Base-by-base conservation (phyloP, 805 yeast species). In the Suhomyces prunicola region DNA sequence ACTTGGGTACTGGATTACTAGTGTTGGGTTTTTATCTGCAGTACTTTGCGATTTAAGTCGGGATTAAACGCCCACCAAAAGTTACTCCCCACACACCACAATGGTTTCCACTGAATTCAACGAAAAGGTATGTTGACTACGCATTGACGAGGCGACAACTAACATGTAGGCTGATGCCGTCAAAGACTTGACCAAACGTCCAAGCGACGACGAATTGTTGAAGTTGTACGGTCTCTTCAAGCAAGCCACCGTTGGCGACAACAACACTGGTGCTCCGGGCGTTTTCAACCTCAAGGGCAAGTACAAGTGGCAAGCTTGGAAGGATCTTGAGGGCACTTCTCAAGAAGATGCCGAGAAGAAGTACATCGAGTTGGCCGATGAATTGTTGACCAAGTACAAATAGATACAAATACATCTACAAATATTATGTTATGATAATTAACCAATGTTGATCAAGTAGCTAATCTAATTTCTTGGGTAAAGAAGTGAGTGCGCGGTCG, bases 261-360 rank as follows among this genome's bases (percentile, higher is more conserved):
- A 90, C 82, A 72, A 71, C 60, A 88, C 96, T 57, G 77, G 80
- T 52, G 89, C 90, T 77, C 99, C 99, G 51, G 94, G 97, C 58
- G 74, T 88, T 54, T 90, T 94, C 71, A 96, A 91, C 76, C 81
- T 94, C 77, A 90, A 88, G 78, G 97, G 93, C 62, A 91, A 96
- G 76, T 88, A 89, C 83, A 94, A 94, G 81, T 94, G 98, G 98
- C 93, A 92, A 69, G 82, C 98, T 7, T 94, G 98, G 98, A 86
- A 86, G 65, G 85, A 84, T 63, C 77, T 86, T 66, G 87, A 88
- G 77, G 99, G 99, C 54, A 82, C 82, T 56, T 73, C 90, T 41
- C 88, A 88, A 73, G 96, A 84, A 62, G 97, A 90, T 35, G 99
- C 99, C 55, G 98, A 93, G 79, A 58, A 80, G 62, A 80, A 90